Conservation (phyloP, 768 basidiomycete genomes). For the Termitomyces sp. region DNA sequence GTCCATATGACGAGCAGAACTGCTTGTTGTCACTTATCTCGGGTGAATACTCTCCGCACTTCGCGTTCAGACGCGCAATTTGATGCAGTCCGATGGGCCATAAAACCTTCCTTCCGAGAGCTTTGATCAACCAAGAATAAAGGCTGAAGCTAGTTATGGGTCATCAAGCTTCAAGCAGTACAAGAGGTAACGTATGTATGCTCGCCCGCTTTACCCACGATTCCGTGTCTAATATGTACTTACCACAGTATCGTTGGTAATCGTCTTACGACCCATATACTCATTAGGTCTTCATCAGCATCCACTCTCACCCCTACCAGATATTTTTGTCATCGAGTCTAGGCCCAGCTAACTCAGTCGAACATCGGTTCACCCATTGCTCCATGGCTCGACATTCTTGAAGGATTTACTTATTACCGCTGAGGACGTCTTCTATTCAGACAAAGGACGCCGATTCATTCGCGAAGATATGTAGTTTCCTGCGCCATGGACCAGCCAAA, state of each 20-base stretch:
- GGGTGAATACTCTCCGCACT: not conserved
- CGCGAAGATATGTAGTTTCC: not conserved
- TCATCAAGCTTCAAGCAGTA: too few relatives aligned
- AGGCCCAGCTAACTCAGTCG: not conserved
- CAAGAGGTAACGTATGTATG: too few relatives aligned
- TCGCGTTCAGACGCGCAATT: not conserved
- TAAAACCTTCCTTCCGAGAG: too few relatives aligned
- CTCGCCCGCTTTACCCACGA: too few relatives aligned
- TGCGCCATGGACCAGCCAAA: too few relatives aligned
- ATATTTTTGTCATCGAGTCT: not conserved
- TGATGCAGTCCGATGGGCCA: too few relatives aligned
- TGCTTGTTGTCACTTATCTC: not conserved
- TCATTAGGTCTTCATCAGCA: not conserved
- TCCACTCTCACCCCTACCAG: not conserved
- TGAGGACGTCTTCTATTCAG: not conserved
- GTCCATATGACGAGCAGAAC: not conserved
- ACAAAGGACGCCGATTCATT: too few relatives aligned
- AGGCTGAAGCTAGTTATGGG: too few relatives aligned
- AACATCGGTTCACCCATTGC: not conserved
- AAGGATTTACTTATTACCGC: not conserved
- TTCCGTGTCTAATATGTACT: too few relatives aligned
- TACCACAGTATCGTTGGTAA: not conserved
- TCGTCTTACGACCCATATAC: too few relatives aligned
- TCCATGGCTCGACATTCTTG: not conserved
- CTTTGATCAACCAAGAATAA: too few relatives aligned